Base-by-base conservation (phyloP, 495 filamentous ascomycete species). In the Lepraria neglecta region DNA sequence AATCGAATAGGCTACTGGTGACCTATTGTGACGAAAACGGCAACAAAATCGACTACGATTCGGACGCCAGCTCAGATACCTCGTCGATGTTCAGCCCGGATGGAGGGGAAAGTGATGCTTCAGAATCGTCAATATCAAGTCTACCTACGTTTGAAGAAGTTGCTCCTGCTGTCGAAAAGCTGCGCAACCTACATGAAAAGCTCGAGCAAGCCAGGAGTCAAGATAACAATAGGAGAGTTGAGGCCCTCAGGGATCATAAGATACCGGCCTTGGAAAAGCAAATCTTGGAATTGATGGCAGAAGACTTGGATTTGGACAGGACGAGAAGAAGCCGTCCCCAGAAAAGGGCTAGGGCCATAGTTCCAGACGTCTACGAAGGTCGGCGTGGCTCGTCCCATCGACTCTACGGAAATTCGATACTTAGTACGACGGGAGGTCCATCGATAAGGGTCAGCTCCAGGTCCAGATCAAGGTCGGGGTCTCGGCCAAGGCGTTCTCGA, bases 1-100 rank as follows among this genome's bases (percentile, higher is more conserved):
- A 7, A 40, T 48, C 56, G n/a, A 47, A 24, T 40, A 43, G 56
- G 12, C 28, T 58, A 4, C 10, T 48, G 56, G 56, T 58, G 6
- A 58, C 56, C 21, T 58, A 48, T 24, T 58, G 56, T 27, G 56
- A 58, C 30, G 56, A 44, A 19, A 42, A 58, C 30, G 56, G 56
- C 28, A 58, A 58, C 44, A 43, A 58, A n/a, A 35, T 48, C 0
- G 31, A n/a, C 7, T 14, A 47, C 43, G 44, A 58, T 9, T 58
- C 56, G 19, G 56, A 58, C n/a, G 6, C 30, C 6, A 47, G 56
- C 44, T 24, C 43, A 21, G 28, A 47, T 17, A 12, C 56, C 10
- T 58, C 56, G 27, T 35, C 43, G 5, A 1, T 0, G 4, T 38
- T 48, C 12, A 48, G 56, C 44, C 24, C n/a, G 6, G 43, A 58